Conservation (phyloP, 495 filamentous ascomycete genomes). For the Penicillium alfredii region DNA sequence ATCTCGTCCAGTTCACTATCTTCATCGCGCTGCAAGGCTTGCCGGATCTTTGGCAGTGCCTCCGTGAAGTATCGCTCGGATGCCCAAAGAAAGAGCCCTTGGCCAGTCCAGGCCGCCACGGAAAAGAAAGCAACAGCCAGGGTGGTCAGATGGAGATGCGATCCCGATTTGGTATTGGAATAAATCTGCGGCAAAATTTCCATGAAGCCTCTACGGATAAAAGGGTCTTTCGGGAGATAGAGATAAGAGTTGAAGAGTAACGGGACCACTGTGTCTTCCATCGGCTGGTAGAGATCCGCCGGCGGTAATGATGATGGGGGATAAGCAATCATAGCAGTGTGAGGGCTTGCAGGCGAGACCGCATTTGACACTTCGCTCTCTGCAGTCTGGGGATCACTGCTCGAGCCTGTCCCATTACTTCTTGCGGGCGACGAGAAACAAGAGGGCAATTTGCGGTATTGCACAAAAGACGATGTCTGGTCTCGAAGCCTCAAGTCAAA, state of each 20-base stretch:
- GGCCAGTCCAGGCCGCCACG: constrained; percentile 36
- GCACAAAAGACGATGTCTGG: constrained; percentile 51
- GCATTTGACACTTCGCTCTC: neutral
- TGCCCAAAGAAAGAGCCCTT: constrained; percentile 34
- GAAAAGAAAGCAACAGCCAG: constrained; percentile 55
- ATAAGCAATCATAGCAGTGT: neutral
- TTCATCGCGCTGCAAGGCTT: constrained; percentile 45
- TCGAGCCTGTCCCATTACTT: neutral
- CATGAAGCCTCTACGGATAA: constrained; percentile 29
- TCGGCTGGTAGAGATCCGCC: constrained; percentile 17
- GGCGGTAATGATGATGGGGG: constrained; percentile 4
- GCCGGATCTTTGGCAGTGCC: constrained; percentile 49
- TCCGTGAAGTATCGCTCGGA: constrained; percentile 34
- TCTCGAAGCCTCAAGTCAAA: constrained; percentile 65
- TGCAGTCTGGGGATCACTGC: neutral
- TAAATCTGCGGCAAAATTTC: constrained; percentile 53
- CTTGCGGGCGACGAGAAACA: neutral
- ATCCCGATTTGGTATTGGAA: constrained; percentile 38
- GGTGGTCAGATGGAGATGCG: constrained; percentile 50
- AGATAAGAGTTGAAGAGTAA: constrained; percentile 35
- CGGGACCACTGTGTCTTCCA: constrained; percentile 29
- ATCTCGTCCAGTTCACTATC: constrained; percentile 47
- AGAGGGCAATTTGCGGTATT: neutral
- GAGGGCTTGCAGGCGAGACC: neutral
- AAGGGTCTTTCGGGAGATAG: constrained; percentile 25